A percentile compares a stretch with the other conserved stretches of the same genome.
phyloP scores from a whole-genome alignment of 306 rosid species.

The Rosa rugosa region DNA sequence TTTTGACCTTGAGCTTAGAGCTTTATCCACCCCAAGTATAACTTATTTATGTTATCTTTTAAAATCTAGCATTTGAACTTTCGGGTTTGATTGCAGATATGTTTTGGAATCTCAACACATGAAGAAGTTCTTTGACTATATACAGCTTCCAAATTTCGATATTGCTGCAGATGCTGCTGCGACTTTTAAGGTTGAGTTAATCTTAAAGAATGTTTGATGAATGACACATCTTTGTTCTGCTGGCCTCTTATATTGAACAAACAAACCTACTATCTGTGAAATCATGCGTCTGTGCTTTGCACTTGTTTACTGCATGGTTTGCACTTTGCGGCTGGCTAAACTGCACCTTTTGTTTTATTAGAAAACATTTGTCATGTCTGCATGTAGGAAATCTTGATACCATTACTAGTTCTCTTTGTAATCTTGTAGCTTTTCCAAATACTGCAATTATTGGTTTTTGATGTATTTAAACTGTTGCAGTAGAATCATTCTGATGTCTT shows the following conservation, averaged over 20 bases:
- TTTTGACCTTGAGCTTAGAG: neutral
- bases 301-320: neutral
- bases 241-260: neutral
- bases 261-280: neutral
- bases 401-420: neutral
- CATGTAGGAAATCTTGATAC: neutral
- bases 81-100: slow-evolving; percentile 60
- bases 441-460: neutral
- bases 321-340: neutral
- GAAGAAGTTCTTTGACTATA: slow-evolving; percentile 91
- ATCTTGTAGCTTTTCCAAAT: neutral
- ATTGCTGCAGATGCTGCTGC: slow-evolving; percentile 99
- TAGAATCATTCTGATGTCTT: slow-evolving; percentile 14
- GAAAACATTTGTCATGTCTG: neutral
- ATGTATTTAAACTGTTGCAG: neutral
- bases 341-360: neutral
- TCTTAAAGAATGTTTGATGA: slow-evolving; percentile 12
- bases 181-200: slow-evolving; percentile 74
- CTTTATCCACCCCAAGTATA: neutral
- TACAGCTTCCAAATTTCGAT: slow-evolving; percentile 95
- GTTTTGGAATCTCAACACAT: slow-evolving; percentile 84
- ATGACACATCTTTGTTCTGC: neutral
- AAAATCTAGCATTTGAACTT: neutral
- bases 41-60: neutral
- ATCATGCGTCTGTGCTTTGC: neutral